Conservation (phyloP, 768 basidiomycete genomes). For the Leccinum sublutescens region DNA sequence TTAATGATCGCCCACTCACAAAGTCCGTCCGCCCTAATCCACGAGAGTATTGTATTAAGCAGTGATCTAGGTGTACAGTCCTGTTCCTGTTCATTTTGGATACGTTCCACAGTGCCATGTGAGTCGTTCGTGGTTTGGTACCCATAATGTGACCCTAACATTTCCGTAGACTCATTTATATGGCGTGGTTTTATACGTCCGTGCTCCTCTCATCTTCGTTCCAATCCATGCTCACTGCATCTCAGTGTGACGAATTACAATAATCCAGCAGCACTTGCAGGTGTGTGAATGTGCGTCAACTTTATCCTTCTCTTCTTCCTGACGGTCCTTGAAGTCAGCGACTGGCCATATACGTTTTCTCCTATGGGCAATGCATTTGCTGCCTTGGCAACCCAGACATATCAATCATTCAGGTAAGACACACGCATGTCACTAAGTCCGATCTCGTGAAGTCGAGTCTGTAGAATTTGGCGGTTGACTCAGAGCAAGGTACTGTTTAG, state of each 20-base stretch:
- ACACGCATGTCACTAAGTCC: not conserved
- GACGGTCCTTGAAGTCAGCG: slow-evolving; percentile 31
- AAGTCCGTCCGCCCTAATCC: slow-evolving; percentile 1
- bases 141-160: not conserved
- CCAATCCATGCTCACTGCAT: not conserved
- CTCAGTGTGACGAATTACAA: not conserved
- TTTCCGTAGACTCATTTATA: slow-evolving; percentile 12
- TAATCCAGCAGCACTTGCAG: not conserved
- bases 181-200: slow-evolving; percentile 20
- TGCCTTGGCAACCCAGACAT: slow-evolving; percentile 48
- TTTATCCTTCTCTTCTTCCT: not conserved
- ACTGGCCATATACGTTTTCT: slow-evolving; percentile 52
- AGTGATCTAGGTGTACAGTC: slow-evolving; percentile 13
- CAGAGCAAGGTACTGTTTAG: not conserved
- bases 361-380: slow-evolving; percentile 47
- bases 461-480: slow-evolving; percentile 18
- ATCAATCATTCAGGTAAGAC: slow-evolving; percentile 44
- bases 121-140: not conserved
- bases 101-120: slow-evolving; percentile 20
- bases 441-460: not conserved
- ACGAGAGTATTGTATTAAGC: not conserved
- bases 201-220: not conserved
- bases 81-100: slow-evolving; percentile 18
- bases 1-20: slow-evolving; percentile 12
- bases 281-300: not conserved